A percentile compares a stretch with the other conserved stretches of the same genome.
phyloP scores from a whole-genome alignment of 768 basidiomycete species.

The Mycena latifolia region DNA sequence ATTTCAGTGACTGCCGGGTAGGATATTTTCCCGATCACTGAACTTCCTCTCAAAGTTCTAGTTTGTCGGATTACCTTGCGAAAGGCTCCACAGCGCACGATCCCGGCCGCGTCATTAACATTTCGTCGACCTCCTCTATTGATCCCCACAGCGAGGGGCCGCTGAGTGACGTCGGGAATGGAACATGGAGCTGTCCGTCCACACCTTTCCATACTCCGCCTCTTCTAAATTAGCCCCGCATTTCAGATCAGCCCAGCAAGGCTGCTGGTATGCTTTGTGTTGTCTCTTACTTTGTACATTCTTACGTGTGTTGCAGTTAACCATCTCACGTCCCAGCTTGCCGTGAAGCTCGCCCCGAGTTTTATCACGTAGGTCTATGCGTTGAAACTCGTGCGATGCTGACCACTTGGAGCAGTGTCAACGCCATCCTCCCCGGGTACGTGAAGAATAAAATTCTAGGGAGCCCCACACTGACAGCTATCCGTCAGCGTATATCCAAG shows the following conservation, averaged over 20 bases:
- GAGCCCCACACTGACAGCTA: neutral
- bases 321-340: slow-evolving; percentile 81
- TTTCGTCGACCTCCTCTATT: slow-evolving; percentile 78
- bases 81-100: slow-evolving; percentile 62
- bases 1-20: neutral
- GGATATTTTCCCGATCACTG: neutral
- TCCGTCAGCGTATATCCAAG: slow-evolving; percentile 80
- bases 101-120: slow-evolving; percentile 85
- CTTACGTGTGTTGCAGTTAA: slow-evolving; percentile 60
- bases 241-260: slow-evolving; percentile 82
- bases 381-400: neutral
- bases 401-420: slow-evolving; percentile 64
- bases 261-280: slow-evolving; percentile 68
- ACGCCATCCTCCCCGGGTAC: slow-evolving; percentile 87
- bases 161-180: slow-evolving; percentile 67
- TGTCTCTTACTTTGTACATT: neutral
- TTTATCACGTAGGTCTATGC: slow-evolving; percentile 67
- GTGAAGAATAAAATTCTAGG: slow-evolving; percentile 12
- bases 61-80: slow-evolving; percentile 73
- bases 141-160: slow-evolving; percentile 62
- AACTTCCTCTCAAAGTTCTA: slow-evolving; percentile 30
- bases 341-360: slow-evolving; percentile 69
- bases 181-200: slow-evolving; percentile 84
- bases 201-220: neutral
- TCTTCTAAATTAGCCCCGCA: slow-evolving; percentile 3